Conservation (phyloP, 2,329 filamentous ascomycete species). For the Curvularia spicifera region DNA sequence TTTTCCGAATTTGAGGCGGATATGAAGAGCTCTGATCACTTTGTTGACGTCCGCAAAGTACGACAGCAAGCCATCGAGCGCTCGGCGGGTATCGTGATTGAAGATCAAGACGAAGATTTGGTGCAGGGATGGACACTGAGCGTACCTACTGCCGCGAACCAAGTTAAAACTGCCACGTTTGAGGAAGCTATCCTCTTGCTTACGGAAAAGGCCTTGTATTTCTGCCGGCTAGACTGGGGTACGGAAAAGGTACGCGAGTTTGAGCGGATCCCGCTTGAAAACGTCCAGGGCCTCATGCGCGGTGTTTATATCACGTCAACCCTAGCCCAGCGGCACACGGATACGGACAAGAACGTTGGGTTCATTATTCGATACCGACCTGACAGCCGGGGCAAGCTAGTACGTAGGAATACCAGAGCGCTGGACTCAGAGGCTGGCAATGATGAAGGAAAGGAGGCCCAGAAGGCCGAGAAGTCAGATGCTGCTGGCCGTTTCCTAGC, state of each 20-base stretch:
- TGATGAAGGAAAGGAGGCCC: conserved; percentile 16
- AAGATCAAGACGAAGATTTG: conserved; percentile 78
- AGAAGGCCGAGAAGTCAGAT: conserved; percentile 30
- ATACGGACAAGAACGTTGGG: conserved; percentile 82
- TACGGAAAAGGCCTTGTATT: conserved; percentile 83
- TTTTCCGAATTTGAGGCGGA: conserved; percentile 95
- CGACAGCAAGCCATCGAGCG: conserved; percentile 89
- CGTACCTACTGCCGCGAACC: conserved; percentile 74
- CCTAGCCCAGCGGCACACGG: conserved; percentile 75
- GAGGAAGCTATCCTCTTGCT: conserved; percentile 88
- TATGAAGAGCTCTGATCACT: conserved; percentile 92
- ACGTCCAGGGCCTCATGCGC: conserved; percentile 73
- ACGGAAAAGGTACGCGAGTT: conserved; percentile 94
- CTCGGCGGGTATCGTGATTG: conserved; percentile 82
- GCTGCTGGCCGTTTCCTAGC: conserved; percentile 53
- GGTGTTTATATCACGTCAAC: conserved; percentile 93
- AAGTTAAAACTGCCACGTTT: conserved; percentile 71
- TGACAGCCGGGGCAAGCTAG: conserved; percentile 71
- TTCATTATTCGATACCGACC: conserved; percentile 80
- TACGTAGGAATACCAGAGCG: conserved; percentile 84
- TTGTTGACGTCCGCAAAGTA: conserved; percentile 82
- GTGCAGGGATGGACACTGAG: conserved; percentile 89
- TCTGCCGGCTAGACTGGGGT: conserved; percentile 92
- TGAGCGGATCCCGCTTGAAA: conserved; percentile 79
- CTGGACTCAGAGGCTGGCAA: conserved; percentile 59